A percentile compares a stretch with the other conserved stretches of the same genome.
Conservation (phyloP, 805 yeast genomes). For the Helenozyma rhizophorensis region DNA sequence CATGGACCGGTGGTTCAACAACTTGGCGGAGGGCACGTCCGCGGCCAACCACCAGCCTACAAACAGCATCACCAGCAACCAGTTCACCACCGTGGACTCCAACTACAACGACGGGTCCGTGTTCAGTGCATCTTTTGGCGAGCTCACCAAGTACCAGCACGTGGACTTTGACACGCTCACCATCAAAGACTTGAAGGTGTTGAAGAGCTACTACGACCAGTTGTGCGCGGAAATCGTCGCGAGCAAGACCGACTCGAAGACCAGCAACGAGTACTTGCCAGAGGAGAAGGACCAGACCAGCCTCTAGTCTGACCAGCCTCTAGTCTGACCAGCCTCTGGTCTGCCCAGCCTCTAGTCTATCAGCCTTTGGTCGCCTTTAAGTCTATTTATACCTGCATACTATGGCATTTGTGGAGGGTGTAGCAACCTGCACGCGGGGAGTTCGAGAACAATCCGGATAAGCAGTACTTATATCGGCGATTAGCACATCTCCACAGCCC, state of each 20-base stretch:
- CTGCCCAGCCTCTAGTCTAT: background rate
- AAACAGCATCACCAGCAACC: conserved; percentile 6
- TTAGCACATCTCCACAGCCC: no score
- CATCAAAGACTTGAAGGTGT: conserved; percentile 28
- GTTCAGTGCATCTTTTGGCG: conserved; percentile 18
- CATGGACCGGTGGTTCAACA: conserved; percentile 42
- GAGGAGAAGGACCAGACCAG: conserved; percentile 4
- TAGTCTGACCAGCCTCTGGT: background rate
- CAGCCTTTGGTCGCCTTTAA: no score
- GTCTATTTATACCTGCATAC: no score
- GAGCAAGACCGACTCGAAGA: conserved; percentile 11
- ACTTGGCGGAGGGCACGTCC: conserved; percentile 12
- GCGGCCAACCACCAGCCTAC: conserved; percentile 1
- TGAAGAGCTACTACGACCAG: conserved; percentile 36
- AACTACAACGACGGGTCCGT: conserved; percentile 19
- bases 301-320: background rate
- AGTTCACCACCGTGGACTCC: conserved; percentile 6
- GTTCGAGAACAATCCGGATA: no score
- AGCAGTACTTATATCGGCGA: no score
- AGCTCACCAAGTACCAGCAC: conserved; percentile 30
- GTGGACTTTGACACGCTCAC: conserved; percentile 34
- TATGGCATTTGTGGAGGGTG: no score
- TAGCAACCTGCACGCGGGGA: no score
- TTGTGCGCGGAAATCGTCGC: conserved; percentile 23
- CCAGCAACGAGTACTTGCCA: conserved; percentile 13